Evolutionary conservation across 2,329 filamentous ascomycete species (phyloP).

Genomic region (Raffaelea deltoideospora): DNA sequence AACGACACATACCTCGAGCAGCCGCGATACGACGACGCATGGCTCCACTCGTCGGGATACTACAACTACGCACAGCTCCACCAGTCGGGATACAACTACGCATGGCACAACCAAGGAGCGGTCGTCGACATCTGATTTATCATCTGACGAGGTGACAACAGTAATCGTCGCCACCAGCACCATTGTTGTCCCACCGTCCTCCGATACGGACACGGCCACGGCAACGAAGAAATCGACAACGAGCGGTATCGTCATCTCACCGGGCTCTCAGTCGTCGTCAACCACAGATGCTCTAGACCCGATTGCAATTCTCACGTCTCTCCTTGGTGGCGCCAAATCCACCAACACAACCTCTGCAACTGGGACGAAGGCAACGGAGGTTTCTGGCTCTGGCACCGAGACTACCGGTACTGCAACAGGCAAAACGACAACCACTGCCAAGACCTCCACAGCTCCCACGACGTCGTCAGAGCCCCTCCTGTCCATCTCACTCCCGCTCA

Average conservation of each 20-base stretch:
- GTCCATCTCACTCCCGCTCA: no score
- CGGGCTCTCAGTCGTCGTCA: no score
- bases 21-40: no score
- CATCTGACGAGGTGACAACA: conserved; percentile 11
- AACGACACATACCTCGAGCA: no score
- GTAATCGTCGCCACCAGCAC: conserved; percentile 14
- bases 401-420: neutral
- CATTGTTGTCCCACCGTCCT: conserved; percentile 9
- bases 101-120: no score
- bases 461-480: no score
- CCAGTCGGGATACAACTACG: no score
- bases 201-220: neutral
- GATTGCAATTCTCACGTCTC: no score
- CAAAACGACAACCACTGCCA: neutral
- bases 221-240: neutral
- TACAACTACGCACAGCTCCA: no score
- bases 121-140: neutral
- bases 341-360: conserved; percentile 2
- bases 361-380: neutral
- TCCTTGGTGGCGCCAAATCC: conserved; percentile 2
- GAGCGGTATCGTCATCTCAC: no score
- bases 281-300: no score
- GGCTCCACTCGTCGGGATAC: no score
- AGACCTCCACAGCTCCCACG: neutral
- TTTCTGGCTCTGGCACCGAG: neutral